Base-by-base conservation (phyloP, 495 filamentous ascomycete genomes). In the Penicillium paxilli region DNA sequence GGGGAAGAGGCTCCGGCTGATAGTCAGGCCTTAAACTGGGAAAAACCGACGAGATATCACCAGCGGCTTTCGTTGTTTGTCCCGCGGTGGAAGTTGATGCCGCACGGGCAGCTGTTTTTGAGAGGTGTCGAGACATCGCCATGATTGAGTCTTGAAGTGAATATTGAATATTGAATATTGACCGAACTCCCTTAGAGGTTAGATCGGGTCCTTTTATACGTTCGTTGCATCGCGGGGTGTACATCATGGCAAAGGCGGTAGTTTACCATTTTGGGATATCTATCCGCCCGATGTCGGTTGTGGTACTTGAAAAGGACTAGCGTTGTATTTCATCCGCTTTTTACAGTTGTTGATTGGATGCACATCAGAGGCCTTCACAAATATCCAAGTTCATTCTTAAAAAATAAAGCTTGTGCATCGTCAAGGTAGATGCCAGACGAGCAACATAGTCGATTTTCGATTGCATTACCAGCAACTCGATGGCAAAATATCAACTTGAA, bases 11-110 rank as follows among this genome's bases (percentile, higher is more conserved):
- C 35, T 80, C 65, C 4, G 81, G 76, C 17, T 80, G 69, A 25
- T 78, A 76, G 12, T 89, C 88, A 0, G 88, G 89, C 59, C 66
- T 73, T 23, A 96, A 76, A 16, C 88, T 92, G 3, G 87, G 87
- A 51, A 96, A 96, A 5, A 91, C 82, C 52, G 88, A 88, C 0
- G 89, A 91, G 46, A 96, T 96, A 64, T 94, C 87, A 4, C 91
- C 91, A 2, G 72, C 65, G 11, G 78, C 67, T 57, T 82, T 83
- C 54, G 66, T 74, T 22, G 66, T 70, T 37, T 65, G 64, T 14
- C 66, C 54, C 16, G 67, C 49, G 26, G 66, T 52, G 37, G 72
- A 65, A 3, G 70, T 72, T 20, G 71, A 73, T 21, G 68, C 72
- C 21, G 72, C 65, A 2, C 72, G 67, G 24, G 60, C 60, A 41